A percentile compares a stretch with the other conserved stretches of the same genome.
phyloP scores from a whole-genome alignment of 2,329 filamentous ascomycete species.

The Gaeumannomyces sp. region DNA sequence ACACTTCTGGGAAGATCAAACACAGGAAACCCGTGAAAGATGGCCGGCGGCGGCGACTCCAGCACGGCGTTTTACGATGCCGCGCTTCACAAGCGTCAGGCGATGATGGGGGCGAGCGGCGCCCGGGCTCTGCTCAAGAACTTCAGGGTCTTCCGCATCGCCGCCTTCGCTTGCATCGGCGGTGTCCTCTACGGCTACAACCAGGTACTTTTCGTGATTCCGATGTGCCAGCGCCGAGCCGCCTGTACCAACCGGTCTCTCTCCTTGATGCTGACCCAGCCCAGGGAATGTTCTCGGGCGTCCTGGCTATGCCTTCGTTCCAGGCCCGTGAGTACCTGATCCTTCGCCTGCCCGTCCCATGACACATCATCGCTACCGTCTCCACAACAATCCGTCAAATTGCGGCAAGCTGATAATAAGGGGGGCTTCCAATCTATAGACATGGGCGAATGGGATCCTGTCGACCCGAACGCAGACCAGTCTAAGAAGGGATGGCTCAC shows the following conservation, averaged over 20 bases:
- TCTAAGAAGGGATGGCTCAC: slow-evolving; percentile 55
- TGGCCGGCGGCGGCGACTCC: slow-evolving; percentile 33
- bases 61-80: slow-evolving; percentile 40
- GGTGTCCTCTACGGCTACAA: slow-evolving; percentile 66
- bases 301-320: slow-evolving; percentile 52
- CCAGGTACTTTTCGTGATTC: slow-evolving; percentile 32
- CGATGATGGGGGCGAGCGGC: slow-evolving; percentile 47
- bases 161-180: slow-evolving; percentile 56
- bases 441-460: slow-evolving; percentile 48
- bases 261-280: neutral
- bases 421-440: slow-evolving; percentile 28
- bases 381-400: neutral
- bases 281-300: slow-evolving; percentile 64
- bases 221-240: neutral
- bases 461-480: slow-evolving; percentile 37
- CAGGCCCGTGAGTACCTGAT: slow-evolving; percentile 35
- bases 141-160: slow-evolving; percentile 52
- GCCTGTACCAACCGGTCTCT: neutral
- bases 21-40: slow-evolving; percentile 18
- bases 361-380: neutral
- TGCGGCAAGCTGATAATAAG: neutral
- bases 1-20: neutral
- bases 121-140: slow-evolving; percentile 51
- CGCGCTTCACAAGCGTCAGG: slow-evolving; percentile 44
- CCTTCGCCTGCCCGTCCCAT: neutral